phyloP scores from a whole-genome alignment of 306 rosid genomes.

The Vicia villosa region DNA sequence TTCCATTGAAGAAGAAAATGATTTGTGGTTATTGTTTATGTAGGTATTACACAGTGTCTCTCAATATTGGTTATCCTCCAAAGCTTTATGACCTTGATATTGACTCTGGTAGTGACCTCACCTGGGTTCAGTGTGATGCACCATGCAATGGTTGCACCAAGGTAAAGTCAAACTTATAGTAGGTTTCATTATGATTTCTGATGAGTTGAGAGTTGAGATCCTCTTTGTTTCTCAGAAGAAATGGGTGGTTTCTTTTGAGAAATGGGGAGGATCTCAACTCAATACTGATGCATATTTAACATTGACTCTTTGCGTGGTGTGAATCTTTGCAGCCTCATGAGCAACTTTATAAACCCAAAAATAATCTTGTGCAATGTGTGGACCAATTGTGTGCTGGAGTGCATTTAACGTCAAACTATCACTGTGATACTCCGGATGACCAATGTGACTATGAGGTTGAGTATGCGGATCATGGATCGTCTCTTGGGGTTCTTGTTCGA shows the following conservation, averaged over 20 bases:
- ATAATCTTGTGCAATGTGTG: conserved; percentile 55
- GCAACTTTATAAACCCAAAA: conserved; percentile 65
- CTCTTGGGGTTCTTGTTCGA: conserved; percentile 74
- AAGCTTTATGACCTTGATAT: conserved; percentile 75
- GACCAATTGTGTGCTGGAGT: conserved; percentile 64
- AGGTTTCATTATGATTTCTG: background rate
- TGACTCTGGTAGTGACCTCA: conserved; percentile 91
- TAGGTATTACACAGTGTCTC: conserved; percentile 69
- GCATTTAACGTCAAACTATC: conserved; percentile 29
- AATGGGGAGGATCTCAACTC: background rate
- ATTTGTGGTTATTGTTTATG: conserved; percentile 24
- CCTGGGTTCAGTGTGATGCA: conserved; percentile 98
- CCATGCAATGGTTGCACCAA: conserved; percentile 87
- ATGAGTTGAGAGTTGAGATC: background rate
- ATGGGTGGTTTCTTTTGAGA: background rate
- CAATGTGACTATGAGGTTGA: conserved; percentile 87
- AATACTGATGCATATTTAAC: background rate
- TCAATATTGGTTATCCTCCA: conserved; percentile 72
- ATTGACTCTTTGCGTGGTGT: background rate
- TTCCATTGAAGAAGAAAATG: background rate
- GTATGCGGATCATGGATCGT: conserved; percentile 88
- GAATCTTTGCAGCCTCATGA: conserved; percentile 55
- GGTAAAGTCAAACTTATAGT: conserved; percentile 43
- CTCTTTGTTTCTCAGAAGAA: background rate
- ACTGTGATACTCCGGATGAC: conserved; percentile 57